These are phyloP conservation scores for Juglanconis oblonga DNA, from an alignment of 2,329 filamentous ascomycete genomes.

Conservation along the genomic window DNA sequence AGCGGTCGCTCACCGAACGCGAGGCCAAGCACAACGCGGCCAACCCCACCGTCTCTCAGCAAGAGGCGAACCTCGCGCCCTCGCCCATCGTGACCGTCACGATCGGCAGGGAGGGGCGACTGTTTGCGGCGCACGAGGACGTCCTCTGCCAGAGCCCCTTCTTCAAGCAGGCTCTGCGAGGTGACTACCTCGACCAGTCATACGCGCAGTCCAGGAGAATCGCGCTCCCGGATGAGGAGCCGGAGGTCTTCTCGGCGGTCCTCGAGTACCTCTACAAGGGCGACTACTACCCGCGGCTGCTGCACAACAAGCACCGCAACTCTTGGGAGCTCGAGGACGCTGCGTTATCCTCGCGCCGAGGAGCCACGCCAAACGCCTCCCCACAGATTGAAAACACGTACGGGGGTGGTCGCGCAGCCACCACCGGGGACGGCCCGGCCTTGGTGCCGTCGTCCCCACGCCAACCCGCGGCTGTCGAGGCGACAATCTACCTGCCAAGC, in stretches of 20 bases:
- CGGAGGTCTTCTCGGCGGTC: conserved; percentile 87
- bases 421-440: conserved; percentile 16
- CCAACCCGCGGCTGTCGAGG: conserved; percentile 63
- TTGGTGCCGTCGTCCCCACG: conserved; percentile 39
- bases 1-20: conserved; percentile 67
- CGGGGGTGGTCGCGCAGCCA: conserved; percentile 39
- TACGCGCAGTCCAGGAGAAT: conserved; percentile 69
- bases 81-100: conserved; percentile 83
- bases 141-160: conserved; percentile 82
- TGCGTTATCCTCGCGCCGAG: conserved; percentile 27
- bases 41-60: conserved; percentile 18
- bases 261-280: conserved; percentile 98
- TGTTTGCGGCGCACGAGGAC: conserved; percentile 95
- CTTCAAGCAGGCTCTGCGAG: conserved; percentile 70
- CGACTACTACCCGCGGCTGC: conserved; percentile 87
- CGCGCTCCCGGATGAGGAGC: conserved; percentile 73
- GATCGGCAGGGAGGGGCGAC: conserved; percentile 77
- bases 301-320: conserved; percentile 82
- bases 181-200: conserved; percentile 62
- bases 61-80: conserved; percentile 31
- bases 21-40: conserved; percentile 30
- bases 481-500: conserved; percentile 74
- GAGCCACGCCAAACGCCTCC: conserved; percentile 43
- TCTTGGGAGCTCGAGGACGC: conserved; percentile 86
- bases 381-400: conserved; percentile 44